Evolutionary conservation across 495 filamentous ascomycete genomes (phyloP), one percentile per base, ranked within the genome.

Genomic region (Talaromyces ruber): DNA sequence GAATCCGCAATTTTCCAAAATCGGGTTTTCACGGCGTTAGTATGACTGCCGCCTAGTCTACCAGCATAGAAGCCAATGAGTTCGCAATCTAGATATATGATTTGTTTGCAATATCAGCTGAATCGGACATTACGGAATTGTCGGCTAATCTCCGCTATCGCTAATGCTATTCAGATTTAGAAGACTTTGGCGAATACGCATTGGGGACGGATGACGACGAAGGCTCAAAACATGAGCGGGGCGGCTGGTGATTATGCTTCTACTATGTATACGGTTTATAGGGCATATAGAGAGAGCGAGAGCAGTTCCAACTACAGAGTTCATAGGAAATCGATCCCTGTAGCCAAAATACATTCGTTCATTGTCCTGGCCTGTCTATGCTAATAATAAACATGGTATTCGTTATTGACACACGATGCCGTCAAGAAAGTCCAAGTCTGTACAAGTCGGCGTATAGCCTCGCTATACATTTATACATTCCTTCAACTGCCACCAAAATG

Each of bases 401-500:
- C 7, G 18, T 47, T 47, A 47, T 21, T 21, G 21, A 47, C n/a
- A 47, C 12, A 21, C 43, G n/a, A 54, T 28, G 6, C 21, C 26
- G n/a, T 21, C 26, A 25, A 34, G 6, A 30, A 57, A 34, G 54
- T 9, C 11, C 11, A 34, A 34, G 29, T 9, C 26, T 32, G 54
- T 57, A 57, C 54, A 57, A 34, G 29, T 30, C 6, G 29, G 54
- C 16, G 9, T 14, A n/a, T 29, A 56, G 28, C 28, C 18, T 29
- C 26, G 34, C 29, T 57, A 34, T 9, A 57, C 51, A 54, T 54
- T 22, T 28, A 26, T 28, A 28, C 37, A 59, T 52, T n/a, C n/a
- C n/a, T n/a, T 62, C 54, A 63, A 26, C 68, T 62, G 53, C 74
- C 71, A 18, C 74, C 71, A 62, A 80, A 69, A 22, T 70, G 72